Base-by-base conservation (phyloP, 768 basidiomycete genomes). In the Auriculariales sp. region DNA sequence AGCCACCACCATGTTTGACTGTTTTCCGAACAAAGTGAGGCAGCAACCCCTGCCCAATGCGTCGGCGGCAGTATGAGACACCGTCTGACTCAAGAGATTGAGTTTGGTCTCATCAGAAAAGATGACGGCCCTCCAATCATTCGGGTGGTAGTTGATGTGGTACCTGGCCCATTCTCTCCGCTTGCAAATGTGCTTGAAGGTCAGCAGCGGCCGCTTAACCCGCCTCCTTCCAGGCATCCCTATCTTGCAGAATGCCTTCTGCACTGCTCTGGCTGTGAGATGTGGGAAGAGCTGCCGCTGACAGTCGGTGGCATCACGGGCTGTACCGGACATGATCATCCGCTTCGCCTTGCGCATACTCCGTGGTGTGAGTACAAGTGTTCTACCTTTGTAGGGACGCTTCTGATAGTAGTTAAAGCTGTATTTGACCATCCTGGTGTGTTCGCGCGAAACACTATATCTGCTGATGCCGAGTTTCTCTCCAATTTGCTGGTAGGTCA, bases 51-150 rank as follows among this genome's bases (percentile, higher is more conserved):
- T 66, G 51, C n/a, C 60, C 61, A 9, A 54, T 57, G 49, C 48
- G 53, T 53, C 58, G 61, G 58, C 63, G 60, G 49, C 58, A 61
- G 49, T 55, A 69, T 49, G 58, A 12, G 4, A 52, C 19, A 3
- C 66, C 64, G 62, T 66, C 61, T 9, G 62, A 65, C 14, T 59
- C 58, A 66, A 60, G 1, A 61, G 30, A 32, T 57, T 58, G 54
- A 63, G 64, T 49, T 58, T 65, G 4, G 65, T 64, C 57, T 68
- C 55, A 49, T 68, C 64, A 1, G 59, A 64, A 51, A 62, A 66
- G 3, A 56, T 52, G 2, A 67, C 57, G 1, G 17, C 46, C 9
- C 34, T n/a, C 65, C 64, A 67, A 51, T 65, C 46, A 7, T 61
- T 56, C 6, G 49, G 54, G 10, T 57, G 57, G 62, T 61, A 65